Evolutionary conservation across 345 rosid species (phyloP).

Genomic region (Dipteronia sinensis): DNA sequence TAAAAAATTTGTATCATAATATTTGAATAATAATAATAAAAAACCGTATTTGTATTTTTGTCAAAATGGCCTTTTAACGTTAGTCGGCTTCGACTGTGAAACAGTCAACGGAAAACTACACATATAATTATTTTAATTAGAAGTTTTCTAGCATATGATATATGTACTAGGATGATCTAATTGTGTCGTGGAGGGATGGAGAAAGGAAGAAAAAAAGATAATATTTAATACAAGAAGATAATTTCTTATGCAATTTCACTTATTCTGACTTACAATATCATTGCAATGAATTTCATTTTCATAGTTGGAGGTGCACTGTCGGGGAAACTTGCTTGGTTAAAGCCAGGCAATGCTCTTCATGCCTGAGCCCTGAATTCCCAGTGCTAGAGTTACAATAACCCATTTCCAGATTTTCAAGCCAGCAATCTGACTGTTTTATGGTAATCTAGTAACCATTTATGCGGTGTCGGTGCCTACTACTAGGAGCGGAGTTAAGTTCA

Average conservation of each 20-base stretch:
- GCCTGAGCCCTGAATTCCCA: no score
- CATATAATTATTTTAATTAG: no score
- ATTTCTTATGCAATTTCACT: neutral
- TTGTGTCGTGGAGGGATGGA: neutral
- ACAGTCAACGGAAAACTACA: neutral
- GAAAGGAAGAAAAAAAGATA: neutral
- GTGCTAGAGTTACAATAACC: neutral
- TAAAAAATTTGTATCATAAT: no score
- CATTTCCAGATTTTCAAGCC: neutral
- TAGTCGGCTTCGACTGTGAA: no score
- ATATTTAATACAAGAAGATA: neutral
- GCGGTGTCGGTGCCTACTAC: conserved; percentile 5
- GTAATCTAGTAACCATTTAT: conserved; percentile 16
- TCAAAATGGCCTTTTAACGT: no score
- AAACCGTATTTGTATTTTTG: no score
- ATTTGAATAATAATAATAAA: no score
- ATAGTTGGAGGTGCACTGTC: neutral
- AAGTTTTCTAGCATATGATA: neutral
- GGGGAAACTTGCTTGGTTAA: neutral
- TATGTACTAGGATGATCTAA: neutral
- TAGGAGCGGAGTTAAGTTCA: conserved; percentile 10
- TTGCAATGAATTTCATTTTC: neutral
- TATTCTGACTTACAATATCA: neutral
- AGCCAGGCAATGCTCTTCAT: neutral
- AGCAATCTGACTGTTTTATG: no score